Base-by-base conservation (phyloP, 345 rosid species). In the Litchi chinensis region DNA sequence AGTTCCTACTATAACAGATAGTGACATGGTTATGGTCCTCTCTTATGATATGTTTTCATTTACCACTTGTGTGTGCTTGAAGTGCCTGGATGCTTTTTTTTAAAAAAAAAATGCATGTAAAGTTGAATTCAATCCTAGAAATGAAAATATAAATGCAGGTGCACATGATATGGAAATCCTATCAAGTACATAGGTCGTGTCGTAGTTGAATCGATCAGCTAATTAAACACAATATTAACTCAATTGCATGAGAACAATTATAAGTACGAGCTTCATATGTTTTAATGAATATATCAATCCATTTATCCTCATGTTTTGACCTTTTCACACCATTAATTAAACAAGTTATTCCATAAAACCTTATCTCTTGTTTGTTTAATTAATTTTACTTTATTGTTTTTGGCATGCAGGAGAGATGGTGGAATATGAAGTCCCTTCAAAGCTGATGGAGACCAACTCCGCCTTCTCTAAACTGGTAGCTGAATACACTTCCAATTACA, bases 11-110 rank as follows among this genome's bases (percentile, higher is more conserved):
- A 89, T 90, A 46, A 85, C 88, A 65, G 91, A 93, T 73, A 90
- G 94, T 80, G 92, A 89, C 84, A 91, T 89, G 97, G 93, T 90
- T 88, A 86, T 91, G 94, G 93, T 89, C 80, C 94, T 93, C 78
- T 90, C 93, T 15, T 84, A 79, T 80, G 94, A 93, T 91, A 86
- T 65, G 65, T 8, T 74, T 76, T 72, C 37, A 32, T 32, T 32
- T 32, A 32, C 37, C 37, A 32, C 37, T 32, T 32, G 37, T 32
- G 37, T 41, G 44, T 41, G 44, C 44, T 41, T 41, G 44, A 41
- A 21, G 5, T 54, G 15, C 62, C 37, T 32, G 3, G 37, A 1
- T 32, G 2, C 37, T 32, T 32, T 32, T 32, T 32, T 32, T 32
- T 32, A 32, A 26, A 26, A 26, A 26, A 26, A 26, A 26, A 2